These are phyloP conservation scores for Camelina laxa DNA, from an alignment of 345 rosid species.

Conservation along the genomic window DNA sequence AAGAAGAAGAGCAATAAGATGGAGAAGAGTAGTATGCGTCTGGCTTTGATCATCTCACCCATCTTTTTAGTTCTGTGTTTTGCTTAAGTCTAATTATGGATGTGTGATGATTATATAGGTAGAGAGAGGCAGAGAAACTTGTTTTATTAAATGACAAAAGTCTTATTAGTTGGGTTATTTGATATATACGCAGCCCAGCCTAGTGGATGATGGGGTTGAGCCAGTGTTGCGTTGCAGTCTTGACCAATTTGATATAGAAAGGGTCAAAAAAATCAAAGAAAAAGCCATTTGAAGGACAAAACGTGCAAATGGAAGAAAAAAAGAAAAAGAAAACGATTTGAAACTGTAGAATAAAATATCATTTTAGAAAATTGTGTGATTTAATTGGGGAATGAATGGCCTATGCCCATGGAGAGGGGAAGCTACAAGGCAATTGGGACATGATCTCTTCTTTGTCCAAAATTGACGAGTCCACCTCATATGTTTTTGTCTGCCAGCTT, in stretches of 20 bases:
- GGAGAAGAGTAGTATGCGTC: conserved; percentile 30
- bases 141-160: neutral
- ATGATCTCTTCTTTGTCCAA: neutral
- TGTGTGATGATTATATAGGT: conserved; percentile 5
- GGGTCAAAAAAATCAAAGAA: neutral
- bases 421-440: neutral
- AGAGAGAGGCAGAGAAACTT: neutral
- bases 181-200: neutral
- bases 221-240: neutral
- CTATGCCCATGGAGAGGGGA: neutral
- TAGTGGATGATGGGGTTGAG: neutral
- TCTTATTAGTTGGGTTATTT: neutral
- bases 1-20: conserved; percentile 33
- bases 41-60: conserved; percentile 37
- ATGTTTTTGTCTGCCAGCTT: neutral
- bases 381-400: neutral
- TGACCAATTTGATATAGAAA: conserved; percentile 19
- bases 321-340: neutral
- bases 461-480: neutral
- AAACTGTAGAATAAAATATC: neutral
- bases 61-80: conserved; percentile 16
- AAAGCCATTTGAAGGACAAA: neutral
- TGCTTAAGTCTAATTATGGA: neutral
- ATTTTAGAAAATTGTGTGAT: neutral
- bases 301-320: neutral